These are phyloP conservation scores for Mycena galericulata DNA, from an alignment of 768 basidiomycete genomes.

Conservation along the genomic window DNA sequence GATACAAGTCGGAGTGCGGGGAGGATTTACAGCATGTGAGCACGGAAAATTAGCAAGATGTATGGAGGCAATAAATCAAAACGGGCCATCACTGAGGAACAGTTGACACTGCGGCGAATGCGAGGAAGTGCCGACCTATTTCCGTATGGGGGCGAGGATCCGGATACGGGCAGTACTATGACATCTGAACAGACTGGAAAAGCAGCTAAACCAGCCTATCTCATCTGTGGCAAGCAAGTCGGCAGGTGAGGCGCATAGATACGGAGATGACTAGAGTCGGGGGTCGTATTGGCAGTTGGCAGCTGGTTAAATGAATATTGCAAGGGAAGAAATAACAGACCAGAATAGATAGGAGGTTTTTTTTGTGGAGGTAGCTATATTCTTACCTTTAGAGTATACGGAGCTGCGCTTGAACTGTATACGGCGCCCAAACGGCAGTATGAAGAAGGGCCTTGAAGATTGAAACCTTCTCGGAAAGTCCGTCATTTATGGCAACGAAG, in stretches of 20 bases:
- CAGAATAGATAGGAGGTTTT: too few species aligned
- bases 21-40: constrained; percentile 24
- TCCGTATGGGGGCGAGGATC: constrained; percentile 11
- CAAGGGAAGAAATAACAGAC: too few species aligned
- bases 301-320: too few species aligned
- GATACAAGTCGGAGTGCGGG: constrained; percentile 43
- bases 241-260: too few species aligned
- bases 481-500: background rate
- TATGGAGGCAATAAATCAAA: constrained; percentile 23
- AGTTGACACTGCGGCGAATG: constrained; percentile 1
- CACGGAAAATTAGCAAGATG: constrained; percentile 25
- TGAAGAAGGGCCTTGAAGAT: too few species aligned
- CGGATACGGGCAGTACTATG: background rate
- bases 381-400: too few species aligned
- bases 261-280: too few species aligned
- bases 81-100: constrained; percentile 4
- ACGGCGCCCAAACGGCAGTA: too few species aligned
- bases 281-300: too few species aligned
- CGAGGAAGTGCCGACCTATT: constrained; percentile 34
- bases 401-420: too few species aligned
- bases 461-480: too few species aligned
- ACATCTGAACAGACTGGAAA: background rate
- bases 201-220: background rate
- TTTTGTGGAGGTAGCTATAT: too few species aligned
- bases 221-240: background rate